Conservation (phyloP, 495 filamentous ascomycete genomes). For the Aspergillus sclerotiicarbonarius region DNA sequence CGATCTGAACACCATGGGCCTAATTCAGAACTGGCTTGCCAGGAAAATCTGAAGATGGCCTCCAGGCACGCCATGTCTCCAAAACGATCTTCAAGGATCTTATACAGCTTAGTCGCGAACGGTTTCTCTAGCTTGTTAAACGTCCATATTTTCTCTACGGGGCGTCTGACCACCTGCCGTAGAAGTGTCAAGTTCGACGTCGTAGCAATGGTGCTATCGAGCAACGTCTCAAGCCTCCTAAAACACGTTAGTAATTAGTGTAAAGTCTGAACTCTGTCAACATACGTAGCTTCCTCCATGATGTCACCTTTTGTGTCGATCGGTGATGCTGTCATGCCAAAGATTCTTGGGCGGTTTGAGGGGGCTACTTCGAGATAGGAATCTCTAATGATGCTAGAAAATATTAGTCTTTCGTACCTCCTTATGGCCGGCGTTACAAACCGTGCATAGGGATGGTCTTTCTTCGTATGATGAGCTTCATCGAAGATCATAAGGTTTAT, state of each 20-base stretch:
- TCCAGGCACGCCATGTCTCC: conserved; percentile 56
- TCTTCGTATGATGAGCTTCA: conserved; percentile 96
- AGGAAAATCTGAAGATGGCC: conserved; percentile 58
- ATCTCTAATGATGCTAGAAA: conserved; percentile 73
- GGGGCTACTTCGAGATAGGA: conserved; percentile 59
- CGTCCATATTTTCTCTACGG: conserved; percentile 57
- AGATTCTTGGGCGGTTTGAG: conserved; percentile 67
- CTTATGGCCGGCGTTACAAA: conserved; percentile 16
- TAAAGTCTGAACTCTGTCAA: neutral
- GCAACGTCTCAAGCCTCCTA: conserved; percentile 71
- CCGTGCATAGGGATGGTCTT: conserved; percentile 87
- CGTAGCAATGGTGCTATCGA: conserved; percentile 82
- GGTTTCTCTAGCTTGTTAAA: conserved; percentile 53
- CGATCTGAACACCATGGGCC: conserved; percentile 86
- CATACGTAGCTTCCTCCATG: conserved; percentile 61
- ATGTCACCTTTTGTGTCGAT: conserved; percentile 81
- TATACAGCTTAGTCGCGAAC: conserved; percentile 64
- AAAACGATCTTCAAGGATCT: conserved; percentile 52
- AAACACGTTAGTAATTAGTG: conserved; percentile 17
- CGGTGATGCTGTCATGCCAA: conserved; percentile 97
- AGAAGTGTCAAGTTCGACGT: conserved; percentile 64
- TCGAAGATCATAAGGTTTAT: conserved; percentile 95
- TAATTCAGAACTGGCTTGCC: conserved; percentile 61
- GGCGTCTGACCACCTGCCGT: conserved; percentile 55
- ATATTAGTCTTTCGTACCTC: conserved; percentile 13